These are phyloP conservation scores for Paracamarosporium sp. DNA, from an alignment of 2,329 filamentous ascomycete genomes.

Conservation along the genomic window DNA sequence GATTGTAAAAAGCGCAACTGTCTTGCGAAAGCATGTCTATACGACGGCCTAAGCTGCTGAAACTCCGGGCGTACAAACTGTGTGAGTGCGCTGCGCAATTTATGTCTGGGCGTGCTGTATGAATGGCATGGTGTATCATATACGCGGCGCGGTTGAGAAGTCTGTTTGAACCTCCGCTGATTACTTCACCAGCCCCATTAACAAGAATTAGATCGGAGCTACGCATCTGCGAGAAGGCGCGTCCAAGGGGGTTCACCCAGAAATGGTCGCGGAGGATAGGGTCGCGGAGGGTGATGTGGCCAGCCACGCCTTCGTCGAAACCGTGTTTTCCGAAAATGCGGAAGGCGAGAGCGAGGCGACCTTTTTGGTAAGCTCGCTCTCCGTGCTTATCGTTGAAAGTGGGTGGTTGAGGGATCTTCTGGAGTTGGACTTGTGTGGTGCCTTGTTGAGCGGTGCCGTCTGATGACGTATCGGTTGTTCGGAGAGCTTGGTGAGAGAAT, in stretches of 20 bases:
- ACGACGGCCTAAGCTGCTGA: no score
- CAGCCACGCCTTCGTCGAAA: conserved; percentile 34
- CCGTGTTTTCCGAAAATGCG: conserved; percentile 25
- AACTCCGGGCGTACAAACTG: no score
- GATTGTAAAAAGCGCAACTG: conserved; percentile 38
- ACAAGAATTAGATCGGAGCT: conserved; percentile 1
- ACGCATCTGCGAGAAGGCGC: conserved; percentile 4
- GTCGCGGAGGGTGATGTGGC: conserved; percentile 40
- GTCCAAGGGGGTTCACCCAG: conserved; percentile 10
- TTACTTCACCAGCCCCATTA: conserved; percentile 2
- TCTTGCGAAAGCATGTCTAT: conserved; percentile 44
- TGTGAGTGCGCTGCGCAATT: no score
- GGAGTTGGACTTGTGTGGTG: no score
- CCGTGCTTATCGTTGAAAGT: no score
- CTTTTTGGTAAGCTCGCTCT: conserved; percentile 38
- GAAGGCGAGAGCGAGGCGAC: conserved; percentile 47
- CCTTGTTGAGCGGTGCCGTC: no score
- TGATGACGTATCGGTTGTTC: no score
- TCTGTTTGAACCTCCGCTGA: conserved; percentile 30
- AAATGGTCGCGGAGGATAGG: conserved; percentile 6
- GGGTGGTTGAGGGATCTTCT: no score
- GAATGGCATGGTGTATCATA: conserved; percentile 46
- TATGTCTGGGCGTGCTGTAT: conserved; percentile 19
- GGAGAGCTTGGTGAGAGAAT: no score
- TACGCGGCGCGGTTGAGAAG: conserved; percentile 50